Evolutionary conservation across 1,284 basidiomycete species (phyloP), one percentile per base, ranked within the genome.

Genomic region (Ceratobasidium sp.): DNA sequence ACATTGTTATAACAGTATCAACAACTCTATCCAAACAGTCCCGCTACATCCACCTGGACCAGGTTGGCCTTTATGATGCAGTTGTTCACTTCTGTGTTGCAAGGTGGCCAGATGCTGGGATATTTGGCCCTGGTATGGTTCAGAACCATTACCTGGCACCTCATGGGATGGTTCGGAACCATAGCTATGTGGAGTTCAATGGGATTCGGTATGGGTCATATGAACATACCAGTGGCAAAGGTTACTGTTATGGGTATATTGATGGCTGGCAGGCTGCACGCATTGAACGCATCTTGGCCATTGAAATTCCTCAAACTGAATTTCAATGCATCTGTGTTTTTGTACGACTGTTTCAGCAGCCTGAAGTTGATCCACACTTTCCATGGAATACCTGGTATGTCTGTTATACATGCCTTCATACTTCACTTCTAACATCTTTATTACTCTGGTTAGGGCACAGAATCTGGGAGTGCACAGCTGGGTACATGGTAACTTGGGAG

Each of bases 111-210:
- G 40, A 34, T 19, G 69, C 69, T 8, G 69, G 69, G 19, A 62
- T 71, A 59, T 71, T 71, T 62, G 68, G 69, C n/a, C 56, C 37
- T 49, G 44, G 57, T 19, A 61, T 59, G 54, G 11, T 51, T 11
- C 43, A 37, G 13, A 25, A 61, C 17, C 56, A 51, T 19, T 70
- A 71, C 22, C 43, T 71, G 3, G 56, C 69, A 1, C 69, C 69
- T 13, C 1, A 34, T 4, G 69, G 69, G 1, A 61, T 61, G 54
- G 69, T 62, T 19, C 0, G 43, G 13, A 59, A 71, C 29, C 43
- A 71, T 46, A 71, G 69, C 69, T 71, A 71, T 49, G 69, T 71
- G 8, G 69, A 71, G 22, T 46, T 19, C 25, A 34, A 71, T 49
- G 69, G 56, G 2, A 51, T 71, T 19, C 69, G 25, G 1, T 62